Conservation (phyloP, 371 early-diverging fungal species). For the Haplosporangium sp. region DNA sequence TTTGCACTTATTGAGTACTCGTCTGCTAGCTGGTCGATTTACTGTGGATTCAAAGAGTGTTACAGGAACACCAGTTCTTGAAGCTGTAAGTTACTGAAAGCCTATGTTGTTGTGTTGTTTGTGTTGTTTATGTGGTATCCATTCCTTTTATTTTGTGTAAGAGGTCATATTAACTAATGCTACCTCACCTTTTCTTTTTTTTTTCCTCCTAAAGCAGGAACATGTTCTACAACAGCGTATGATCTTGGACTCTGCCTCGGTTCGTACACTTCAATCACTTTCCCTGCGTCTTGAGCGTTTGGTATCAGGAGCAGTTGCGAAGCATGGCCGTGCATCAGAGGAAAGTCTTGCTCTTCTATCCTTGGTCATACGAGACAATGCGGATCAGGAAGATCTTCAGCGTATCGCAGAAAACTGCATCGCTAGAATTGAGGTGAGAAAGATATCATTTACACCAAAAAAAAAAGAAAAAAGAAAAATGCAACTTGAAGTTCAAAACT, state of each 20-base stretch:
- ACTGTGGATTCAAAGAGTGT: slow-evolving; percentile 32
- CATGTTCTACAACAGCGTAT: slow-evolving; percentile 25
- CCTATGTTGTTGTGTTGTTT: neutral
- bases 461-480: neutral
- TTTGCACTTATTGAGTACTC: slow-evolving; percentile 78
- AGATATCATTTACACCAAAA: too few relatives aligned
- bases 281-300: slow-evolving; percentile 69
- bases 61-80: slow-evolving; percentile 60
- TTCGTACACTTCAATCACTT: slow-evolving; percentile 59
- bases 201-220: slow-evolving; percentile 13
- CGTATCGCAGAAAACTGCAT: slow-evolving; percentile 71
- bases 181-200: too few relatives aligned
- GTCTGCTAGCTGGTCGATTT: slow-evolving; percentile 23
- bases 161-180: neutral
- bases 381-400: slow-evolving; percentile 70
- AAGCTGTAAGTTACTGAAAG: slow-evolving; percentile 41
- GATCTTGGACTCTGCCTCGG: slow-evolving; percentile 57
- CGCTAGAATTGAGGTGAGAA: slow-evolving; percentile 63
- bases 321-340: slow-evolving; percentile 45
- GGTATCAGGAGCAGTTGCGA: slow-evolving; percentile 57
- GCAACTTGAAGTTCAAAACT: neutral
- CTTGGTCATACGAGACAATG: slow-evolving; percentile 63
- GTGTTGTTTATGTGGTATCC: too few relatives aligned
- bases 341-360: slow-evolving; percentile 50
- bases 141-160: neutral